Conservation (phyloP, 306 rosid species). For the Carpinus fangiana region DNA sequence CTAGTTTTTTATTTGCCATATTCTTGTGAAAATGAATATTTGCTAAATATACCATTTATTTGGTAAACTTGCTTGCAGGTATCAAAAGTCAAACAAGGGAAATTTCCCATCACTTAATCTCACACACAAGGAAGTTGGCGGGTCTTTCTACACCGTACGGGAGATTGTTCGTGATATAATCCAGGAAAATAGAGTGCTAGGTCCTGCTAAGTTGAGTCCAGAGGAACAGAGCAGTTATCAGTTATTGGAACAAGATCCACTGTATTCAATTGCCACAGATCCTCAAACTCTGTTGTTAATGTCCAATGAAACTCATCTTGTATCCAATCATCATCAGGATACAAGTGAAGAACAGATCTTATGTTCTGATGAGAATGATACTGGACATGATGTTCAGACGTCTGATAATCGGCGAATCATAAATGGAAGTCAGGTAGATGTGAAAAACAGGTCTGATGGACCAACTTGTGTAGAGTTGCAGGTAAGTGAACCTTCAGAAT, state of each 20-base stretch:
- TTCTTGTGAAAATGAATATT: background rate
- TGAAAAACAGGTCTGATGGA: constrained; percentile 22
- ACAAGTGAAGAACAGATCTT: constrained; percentile 32
- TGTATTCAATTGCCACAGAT: constrained; percentile 63
- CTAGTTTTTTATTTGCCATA: background rate
- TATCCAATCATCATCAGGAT: constrained; percentile 29
- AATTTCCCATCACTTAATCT: constrained; percentile 87
- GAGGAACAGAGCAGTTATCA: constrained; percentile 42
- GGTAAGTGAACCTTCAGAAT: constrained; percentile 23
- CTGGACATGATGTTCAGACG: constrained; percentile 19
- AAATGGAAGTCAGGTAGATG: constrained; percentile 40
- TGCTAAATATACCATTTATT: constrained; percentile 18
- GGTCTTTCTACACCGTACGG: constrained; percentile 95
- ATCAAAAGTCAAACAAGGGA: constrained; percentile 76
- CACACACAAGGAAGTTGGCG: constrained; percentile 98
- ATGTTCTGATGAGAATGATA: constrained; percentile 37
- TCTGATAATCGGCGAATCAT: constrained; percentile 28
- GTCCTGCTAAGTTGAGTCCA: constrained; percentile 71
- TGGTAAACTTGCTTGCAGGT: constrained; percentile 50
- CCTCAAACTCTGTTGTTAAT: constrained; percentile 41
- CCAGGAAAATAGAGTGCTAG: constrained; percentile 91
- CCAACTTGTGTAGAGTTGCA: constrained; percentile 12
- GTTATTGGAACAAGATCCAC: constrained; percentile 57
- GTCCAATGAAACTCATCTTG: constrained; percentile 41
- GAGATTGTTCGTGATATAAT: constrained; percentile 95